Evolutionary conservation across 2,329 filamentous ascomycete species (phyloP).

Genomic region (Metarhizium brunneum): DNA sequence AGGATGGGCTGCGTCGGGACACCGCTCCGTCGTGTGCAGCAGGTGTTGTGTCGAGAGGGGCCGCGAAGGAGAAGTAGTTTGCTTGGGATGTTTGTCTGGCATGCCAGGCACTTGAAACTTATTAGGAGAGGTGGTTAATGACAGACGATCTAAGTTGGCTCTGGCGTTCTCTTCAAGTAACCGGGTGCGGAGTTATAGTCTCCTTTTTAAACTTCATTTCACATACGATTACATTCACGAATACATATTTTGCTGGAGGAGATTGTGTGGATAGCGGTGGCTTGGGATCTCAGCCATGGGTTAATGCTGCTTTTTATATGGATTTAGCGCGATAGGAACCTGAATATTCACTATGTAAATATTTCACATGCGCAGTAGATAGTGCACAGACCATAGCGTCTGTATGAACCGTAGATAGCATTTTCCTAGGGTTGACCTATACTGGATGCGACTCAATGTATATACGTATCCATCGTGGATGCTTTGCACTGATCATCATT

Average conservation of each 20-base stretch:
- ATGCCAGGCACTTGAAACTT: constrained; percentile 27
- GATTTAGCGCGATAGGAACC: neutral
- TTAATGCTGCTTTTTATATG: neutral
- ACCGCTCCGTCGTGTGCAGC: constrained; percentile 52
- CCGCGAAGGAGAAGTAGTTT: constrained; percentile 54
- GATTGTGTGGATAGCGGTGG: neutral
- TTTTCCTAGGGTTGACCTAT: neutral
- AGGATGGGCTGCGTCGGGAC: constrained; percentile 33
- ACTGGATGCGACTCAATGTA: neutral
- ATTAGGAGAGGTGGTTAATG: neutral
- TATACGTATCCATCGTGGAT: neutral
- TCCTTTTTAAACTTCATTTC: neutral
- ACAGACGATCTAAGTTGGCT: neutral
- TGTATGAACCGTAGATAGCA: neutral
- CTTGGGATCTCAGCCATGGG: neutral
- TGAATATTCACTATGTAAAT: neutral
- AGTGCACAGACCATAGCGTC: neutral
- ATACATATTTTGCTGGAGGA: neutral
- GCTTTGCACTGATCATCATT: neutral
- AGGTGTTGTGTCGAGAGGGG: constrained; percentile 60
- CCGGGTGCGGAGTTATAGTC: no score
- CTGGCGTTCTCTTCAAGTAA: neutral
- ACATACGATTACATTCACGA: neutral
- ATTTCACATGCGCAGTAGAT: neutral
- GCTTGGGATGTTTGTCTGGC: constrained; percentile 49